phyloP scores from a whole-genome alignment of 1,139 yeast genomes.

The Pichia cactophila region DNA sequence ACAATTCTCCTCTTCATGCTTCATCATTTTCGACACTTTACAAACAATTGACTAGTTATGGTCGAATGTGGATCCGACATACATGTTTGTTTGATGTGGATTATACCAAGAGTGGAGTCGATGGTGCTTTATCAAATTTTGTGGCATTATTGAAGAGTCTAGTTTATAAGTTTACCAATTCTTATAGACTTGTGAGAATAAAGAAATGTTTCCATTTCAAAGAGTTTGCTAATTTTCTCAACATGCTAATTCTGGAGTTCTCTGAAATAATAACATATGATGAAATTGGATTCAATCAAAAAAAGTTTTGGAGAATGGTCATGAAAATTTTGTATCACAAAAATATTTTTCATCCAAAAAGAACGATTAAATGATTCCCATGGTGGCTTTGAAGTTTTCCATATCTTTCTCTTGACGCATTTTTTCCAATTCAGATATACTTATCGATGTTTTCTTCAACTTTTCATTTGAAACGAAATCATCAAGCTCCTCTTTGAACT shows the following conservation, averaged over 20 bases:
- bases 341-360: constrained; percentile 3
- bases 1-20: constrained; percentile 12
- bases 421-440: constrained; percentile 79
- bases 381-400: constrained; percentile 49
- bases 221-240: constrained; percentile 2
- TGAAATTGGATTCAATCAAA: neutral
- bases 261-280: neutral
- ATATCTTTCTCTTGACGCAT: constrained; percentile 59
- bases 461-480: constrained; percentile 73
- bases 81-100: constrained; percentile 4
- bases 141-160: constrained; percentile 8
- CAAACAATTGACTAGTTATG: constrained; percentile 7
- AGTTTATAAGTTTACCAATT: constrained; percentile 17
- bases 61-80: constrained; percentile 7
- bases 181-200: constrained; percentile 11
- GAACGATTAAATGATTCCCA: constrained; percentile 20
- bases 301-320: constrained; percentile 3
- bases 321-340: constrained; percentile 5
- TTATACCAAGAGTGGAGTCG: constrained; percentile 2
- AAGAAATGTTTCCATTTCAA: constrained; percentile 5
- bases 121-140: constrained; percentile 11
- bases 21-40: constrained; percentile 21
- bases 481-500: constrained; percentile 82
- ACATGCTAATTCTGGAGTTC: neutral
- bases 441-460: constrained; percentile 69